A percentile compares a stretch with the other conserved stretches of the same genome.
Evolutionary conservation across 768 basidiomycete genomes (phyloP).

Genomic region (Suillus cothurnatus): DNA sequence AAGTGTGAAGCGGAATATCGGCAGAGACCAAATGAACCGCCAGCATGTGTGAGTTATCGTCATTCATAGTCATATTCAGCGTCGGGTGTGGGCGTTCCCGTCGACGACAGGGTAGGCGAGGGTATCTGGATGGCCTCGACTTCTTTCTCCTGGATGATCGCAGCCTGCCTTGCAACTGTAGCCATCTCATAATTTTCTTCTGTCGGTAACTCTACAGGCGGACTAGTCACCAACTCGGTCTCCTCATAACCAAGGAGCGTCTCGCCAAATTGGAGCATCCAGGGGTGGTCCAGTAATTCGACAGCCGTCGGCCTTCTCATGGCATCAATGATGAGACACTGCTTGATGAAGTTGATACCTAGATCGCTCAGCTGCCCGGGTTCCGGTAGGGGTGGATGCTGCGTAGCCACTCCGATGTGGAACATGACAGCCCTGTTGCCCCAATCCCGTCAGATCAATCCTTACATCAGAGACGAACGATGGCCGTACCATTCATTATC

Average conservation of each 20-base stretch:
- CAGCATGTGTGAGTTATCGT: constrained; percentile 12
- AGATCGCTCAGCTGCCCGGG: constrained; percentile 83
- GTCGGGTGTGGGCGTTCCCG: constrained; percentile 33
- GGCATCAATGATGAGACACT: constrained; percentile 88
- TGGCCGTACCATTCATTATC: constrained; percentile 93
- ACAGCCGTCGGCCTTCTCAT: constrained; percentile 78
- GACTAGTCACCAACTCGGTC: constrained; percentile 53
- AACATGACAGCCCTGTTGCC: constrained; percentile 96
- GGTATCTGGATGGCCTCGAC: constrained; percentile 54
- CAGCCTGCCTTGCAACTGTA: constrained; percentile 56
- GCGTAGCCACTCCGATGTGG: constrained; percentile 95
- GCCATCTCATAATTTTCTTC: constrained; percentile 54
- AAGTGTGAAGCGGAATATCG: constrained; percentile 5
- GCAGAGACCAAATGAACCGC: not conserved
- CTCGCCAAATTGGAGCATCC: constrained; percentile 86
- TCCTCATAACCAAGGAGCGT: constrained; percentile 70
- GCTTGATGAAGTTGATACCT: constrained; percentile 93
- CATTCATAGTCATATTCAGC: constrained; percentile 23
- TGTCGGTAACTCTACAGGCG: constrained; percentile 45
- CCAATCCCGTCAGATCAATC: not conserved
- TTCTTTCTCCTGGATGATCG: constrained; percentile 60
- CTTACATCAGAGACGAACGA: not conserved
- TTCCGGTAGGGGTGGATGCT: constrained; percentile 95
- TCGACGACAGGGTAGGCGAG: constrained; percentile 52
- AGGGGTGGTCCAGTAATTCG: constrained; percentile 85